Evolutionary conservation across 495 filamentous ascomycete genomes (phyloP).

Genomic region (Sordaria brevicollis): DNA sequence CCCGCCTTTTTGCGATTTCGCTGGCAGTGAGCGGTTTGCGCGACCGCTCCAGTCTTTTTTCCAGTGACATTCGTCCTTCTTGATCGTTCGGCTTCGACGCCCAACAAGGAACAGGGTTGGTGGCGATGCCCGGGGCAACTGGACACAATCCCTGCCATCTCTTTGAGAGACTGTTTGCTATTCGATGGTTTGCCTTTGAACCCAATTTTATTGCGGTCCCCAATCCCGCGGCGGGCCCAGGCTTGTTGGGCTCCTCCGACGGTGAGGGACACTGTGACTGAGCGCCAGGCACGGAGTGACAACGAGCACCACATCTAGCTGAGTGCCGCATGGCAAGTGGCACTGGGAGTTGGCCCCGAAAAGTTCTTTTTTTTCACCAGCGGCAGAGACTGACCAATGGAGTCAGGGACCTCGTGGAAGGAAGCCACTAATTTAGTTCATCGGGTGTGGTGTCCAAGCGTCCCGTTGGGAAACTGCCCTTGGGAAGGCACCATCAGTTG

Average conservation of each 20-base stretch:
- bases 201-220: neutral
- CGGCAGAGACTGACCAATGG: neutral
- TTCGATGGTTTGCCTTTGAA: neutral
- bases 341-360: neutral
- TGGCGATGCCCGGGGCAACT: neutral
- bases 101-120: neutral
- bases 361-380: neutral
- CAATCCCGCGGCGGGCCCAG: neutral
- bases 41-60: neutral
- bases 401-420: neutral
- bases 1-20: neutral
- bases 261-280: neutral
- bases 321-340: neutral
- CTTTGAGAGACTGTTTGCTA: neutral
- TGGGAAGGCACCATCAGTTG: neutral
- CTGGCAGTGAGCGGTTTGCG: neutral
- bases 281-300: neutral
- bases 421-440: neutral
- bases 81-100: neutral
- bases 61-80: neutral
- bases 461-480: neutral
- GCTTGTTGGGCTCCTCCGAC: neutral
- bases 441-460: neutral
- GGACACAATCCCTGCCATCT: neutral
- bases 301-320: neutral